phyloP scores from a whole-genome alignment of 1,284 basidiomycete species.

The Tylopilus sp. region DNA sequence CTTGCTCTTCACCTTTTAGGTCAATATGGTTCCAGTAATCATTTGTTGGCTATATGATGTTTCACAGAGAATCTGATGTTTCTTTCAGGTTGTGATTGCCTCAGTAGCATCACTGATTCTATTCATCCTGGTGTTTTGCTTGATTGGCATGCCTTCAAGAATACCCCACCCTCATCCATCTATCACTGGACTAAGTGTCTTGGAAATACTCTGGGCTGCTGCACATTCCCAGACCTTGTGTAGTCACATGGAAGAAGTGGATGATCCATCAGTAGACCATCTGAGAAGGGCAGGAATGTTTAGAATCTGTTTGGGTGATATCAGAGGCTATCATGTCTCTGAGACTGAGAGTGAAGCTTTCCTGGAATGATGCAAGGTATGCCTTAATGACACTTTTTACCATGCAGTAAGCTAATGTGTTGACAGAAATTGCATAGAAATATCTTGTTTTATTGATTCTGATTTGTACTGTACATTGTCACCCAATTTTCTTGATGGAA shows the following conservation, averaged over 20 bases:
- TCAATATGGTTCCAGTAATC: no score
- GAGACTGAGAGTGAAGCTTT: not conserved
- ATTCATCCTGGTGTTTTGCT: not conserved
- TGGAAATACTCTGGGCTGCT: no score
- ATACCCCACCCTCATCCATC: not conserved
- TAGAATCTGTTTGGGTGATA: not conserved
- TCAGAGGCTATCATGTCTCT: not conserved
- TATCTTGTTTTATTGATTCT: no score
- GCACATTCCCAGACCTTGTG: not conserved
- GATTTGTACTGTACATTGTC: no score
- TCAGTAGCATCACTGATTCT: not conserved
- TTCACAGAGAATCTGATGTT: no score
- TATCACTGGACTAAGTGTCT: not conserved
- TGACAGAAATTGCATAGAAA: no score
- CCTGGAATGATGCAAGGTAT: not conserved
- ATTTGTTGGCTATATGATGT: no score
- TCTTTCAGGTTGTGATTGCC: not conserved
- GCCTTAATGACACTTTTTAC: no score
- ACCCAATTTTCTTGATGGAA: no score
- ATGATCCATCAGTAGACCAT: not conserved
- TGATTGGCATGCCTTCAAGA: not conserved
- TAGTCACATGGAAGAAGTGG: not conserved
- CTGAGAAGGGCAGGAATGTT: constrained; percentile 2
- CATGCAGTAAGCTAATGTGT: no score
- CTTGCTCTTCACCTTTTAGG: no score